Evolutionary conservation across 2,329 filamentous ascomycete genomes (phyloP).

Genomic region (Fusarium austroafricanum): DNA sequence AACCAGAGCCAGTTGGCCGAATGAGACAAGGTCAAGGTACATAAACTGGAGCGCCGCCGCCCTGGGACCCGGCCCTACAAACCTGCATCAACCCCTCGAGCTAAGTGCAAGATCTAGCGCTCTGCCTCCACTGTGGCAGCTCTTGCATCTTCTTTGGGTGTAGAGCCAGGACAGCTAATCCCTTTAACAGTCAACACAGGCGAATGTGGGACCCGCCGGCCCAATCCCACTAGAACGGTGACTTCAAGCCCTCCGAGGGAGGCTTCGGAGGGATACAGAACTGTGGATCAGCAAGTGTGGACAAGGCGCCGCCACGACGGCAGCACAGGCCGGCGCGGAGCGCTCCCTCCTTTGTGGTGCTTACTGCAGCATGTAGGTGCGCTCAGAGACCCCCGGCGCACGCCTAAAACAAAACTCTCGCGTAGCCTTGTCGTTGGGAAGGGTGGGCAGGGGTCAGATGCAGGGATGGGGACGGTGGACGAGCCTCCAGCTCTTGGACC

Average conservation of each 20-base stretch:
- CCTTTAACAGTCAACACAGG: slow-evolving; percentile 30
- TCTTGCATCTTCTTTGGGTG: slow-evolving; percentile 36
- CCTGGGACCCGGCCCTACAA: slow-evolving; percentile 41
- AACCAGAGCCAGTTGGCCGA: slow-evolving; percentile 23
- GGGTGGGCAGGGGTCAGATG: slow-evolving; percentile 36
- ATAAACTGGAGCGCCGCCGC: slow-evolving; percentile 28
- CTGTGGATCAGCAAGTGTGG: slow-evolving; percentile 37
- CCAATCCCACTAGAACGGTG: slow-evolving; percentile 38
- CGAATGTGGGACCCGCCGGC: slow-evolving; percentile 24
- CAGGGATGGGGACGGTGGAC: slow-evolving; percentile 39
- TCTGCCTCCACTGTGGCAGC: slow-evolving; percentile 30
- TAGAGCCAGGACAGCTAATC: slow-evolving; percentile 31
- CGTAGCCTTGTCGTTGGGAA: slow-evolving; percentile 44
- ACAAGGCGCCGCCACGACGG: slow-evolving; percentile 47
- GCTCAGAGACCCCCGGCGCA: slow-evolving; percentile 31
- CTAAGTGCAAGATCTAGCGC: slow-evolving; percentile 37
- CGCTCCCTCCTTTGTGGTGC: slow-evolving; percentile 27
- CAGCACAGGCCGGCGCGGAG: slow-evolving; percentile 44
- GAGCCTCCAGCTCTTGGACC: slow-evolving; percentile 32
- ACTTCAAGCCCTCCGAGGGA: slow-evolving; percentile 39
- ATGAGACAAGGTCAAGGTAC: slow-evolving; percentile 15
- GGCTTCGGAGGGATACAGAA: slow-evolving; percentile 39
- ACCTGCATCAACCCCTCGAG: slow-evolving; percentile 44
- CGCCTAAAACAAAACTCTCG: slow-evolving; percentile 43
- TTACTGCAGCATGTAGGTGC: not conserved